Evolutionary conservation across 371 early-diverging fungal species (phyloP), one percentile per base, ranked within the genome.

Genomic region (Batrachochytrium dendrobatidis): DNA sequence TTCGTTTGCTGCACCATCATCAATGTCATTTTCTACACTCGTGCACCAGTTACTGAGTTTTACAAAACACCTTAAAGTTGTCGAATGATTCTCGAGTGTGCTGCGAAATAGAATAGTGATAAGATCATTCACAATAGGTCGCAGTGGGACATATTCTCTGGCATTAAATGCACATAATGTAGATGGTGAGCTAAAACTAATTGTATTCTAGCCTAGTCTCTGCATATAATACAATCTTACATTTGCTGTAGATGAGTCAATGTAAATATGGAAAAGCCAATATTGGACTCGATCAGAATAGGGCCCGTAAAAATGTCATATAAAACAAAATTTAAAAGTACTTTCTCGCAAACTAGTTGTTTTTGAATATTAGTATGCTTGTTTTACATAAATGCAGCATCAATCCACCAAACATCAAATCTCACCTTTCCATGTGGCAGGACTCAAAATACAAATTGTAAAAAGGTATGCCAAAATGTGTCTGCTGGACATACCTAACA

Each of bases 1-100:
- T n/a, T n/a, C n/a, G n/a, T n/a, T n/a, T n/a, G n/a, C n/a, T n/a
- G n/a, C n/a, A n/a, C n/a, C n/a, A n/a, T n/a, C n/a, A n/a, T n/a
- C n/a, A n/a, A n/a, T n/a, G n/a, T n/a, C n/a, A n/a, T n/a, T n/a
- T 26, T 45, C 46, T 7, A 45, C 12, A 12, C 20, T 24, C 12
- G 46, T 45, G 12, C 46, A 45, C 46, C 46, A 45, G 46, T 45
- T 45, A 26, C 46, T 45, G 6, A 45, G 46, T 26, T 45, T 26
- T 5, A 45, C 3, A 20, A 45, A 12, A 45, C 20, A 5, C 12
- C 46, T 20, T 5, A 45, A 26, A n/a, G n/a, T n/a, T n/a, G n/a
- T n/a, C n/a, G n/a, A n/a, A n/a, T n/a, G n/a, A n/a, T n/a, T n/a
- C n/a, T n/a, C n/a, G n/a, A n/a, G n/a, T n/a, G n/a, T n/a, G n/a